These are phyloP conservation scores for Coniella vitis DNA, from an alignment of 2,329 filamentous ascomycete species.

Conservation along the genomic window DNA sequence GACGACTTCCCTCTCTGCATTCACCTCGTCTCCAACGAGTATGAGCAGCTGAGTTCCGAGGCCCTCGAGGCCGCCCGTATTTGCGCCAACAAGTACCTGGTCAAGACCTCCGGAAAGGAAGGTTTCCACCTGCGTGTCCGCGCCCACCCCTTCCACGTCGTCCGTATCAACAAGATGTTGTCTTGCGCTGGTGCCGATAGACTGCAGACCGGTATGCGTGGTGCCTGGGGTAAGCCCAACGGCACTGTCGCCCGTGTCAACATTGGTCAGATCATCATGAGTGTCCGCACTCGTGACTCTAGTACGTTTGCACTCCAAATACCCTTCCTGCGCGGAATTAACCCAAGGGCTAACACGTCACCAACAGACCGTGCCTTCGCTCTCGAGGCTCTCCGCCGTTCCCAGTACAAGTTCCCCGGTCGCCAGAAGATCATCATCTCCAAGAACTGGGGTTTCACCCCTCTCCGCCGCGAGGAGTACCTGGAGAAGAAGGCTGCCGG, in stretches of 20 bases:
- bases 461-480: conserved; percentile 96
- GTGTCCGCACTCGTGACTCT: conserved; percentile 91
- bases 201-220: conserved; percentile 99
- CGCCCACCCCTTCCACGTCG: conserved; percentile 98
- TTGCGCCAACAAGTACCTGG: conserved; percentile 98
- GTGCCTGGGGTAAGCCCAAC: conserved; percentile 99
- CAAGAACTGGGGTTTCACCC: conserved; percentile 99
- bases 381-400: conserved; percentile 97
- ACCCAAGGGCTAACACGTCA: conserved; percentile 21
- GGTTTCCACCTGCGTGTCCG: conserved; percentile 70
- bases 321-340: neutral
- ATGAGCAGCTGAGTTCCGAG: conserved; percentile 99
- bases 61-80: conserved; percentile 99
- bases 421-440: conserved; percentile 99
- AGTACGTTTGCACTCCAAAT: conserved; percentile 46
- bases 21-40: conserved; percentile 99
- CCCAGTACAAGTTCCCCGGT: conserved; percentile 99
- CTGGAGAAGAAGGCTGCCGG: conserved; percentile 89
- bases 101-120: conserved; percentile 67
- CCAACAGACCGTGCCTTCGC: conserved; percentile 73
- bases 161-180: conserved; percentile 99
- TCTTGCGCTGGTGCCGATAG: conserved; percentile 99
- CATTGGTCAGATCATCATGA: conserved; percentile 99
- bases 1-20: conserved; percentile 99
- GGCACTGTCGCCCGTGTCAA: conserved; percentile 98